Evolutionary conservation across 805 yeast genomes (phyloP), one percentile per base, ranked within the genome.

Genomic region (Candida anglica): DNA sequence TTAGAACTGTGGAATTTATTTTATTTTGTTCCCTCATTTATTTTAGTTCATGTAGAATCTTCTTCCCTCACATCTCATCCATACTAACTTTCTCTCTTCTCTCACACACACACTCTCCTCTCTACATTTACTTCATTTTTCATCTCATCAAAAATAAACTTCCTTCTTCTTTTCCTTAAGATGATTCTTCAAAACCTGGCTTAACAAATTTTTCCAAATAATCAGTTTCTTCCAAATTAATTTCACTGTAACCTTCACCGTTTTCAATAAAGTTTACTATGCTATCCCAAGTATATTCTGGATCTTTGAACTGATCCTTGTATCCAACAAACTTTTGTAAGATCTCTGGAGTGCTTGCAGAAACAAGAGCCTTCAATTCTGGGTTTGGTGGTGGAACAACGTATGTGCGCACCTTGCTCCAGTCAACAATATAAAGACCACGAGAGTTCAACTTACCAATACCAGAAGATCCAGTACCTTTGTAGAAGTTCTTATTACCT

Each of bases 381-480:
- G 62, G 47, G 15, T 42, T 39, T 46, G 59, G 39, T 1, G 65
- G 58, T 4, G 98, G 98, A 7, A 79, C 87, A 3, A 86, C 95
- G 60, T 81, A 93, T 0, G 98, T 87, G 50, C 96, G 74, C 19
- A 91, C 98, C 53, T 81, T 87, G 28, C 63, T 60, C 86, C 95
- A 91, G 63, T 86, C 74, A 41, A 93, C 75, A 5, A 75, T 66
- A 59, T 87, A 93, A 15, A 75, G 73, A 34, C 95, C 97, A 40
- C 69, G 72, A 22, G 71, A 67, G 34, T 93, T 83, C 53, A 81
- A 77, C 34, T 69, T 71, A 56, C 99, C 99, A 42, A 87, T 77
- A 58, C 97, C 97, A 3, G 95, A 75, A 4, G 98, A 86, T 38
- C 97, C 77, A 15, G 98, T 93, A 69, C 99, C 99, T 60, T 93